Evolutionary conservation across 116 monocot genomes (phyloP).

Genomic region (Thalassia testudinum): DNA sequence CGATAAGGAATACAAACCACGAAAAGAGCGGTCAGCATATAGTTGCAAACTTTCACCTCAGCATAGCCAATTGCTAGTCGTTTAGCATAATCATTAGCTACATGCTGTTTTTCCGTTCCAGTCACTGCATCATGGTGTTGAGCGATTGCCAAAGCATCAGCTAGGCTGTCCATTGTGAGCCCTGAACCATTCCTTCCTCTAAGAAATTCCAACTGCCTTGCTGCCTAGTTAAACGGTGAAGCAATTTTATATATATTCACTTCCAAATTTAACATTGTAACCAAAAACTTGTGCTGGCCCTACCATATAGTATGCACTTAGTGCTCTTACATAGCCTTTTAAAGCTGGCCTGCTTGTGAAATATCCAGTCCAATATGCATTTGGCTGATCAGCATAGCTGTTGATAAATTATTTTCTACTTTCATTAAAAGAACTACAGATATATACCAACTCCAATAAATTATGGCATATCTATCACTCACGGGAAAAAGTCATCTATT

Average conservation of each 20-base stretch:
- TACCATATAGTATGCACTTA: conserved; percentile 95
- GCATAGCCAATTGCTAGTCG: conserved; percentile 68
- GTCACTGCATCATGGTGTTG: conserved; percentile 99
- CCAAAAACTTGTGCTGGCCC: conserved; percentile 7
- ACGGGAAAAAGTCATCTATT: conserved; percentile 97
- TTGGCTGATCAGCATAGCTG: conserved; percentile 90
- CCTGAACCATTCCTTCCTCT: conserved; percentile 42
- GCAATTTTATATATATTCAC: not conserved
- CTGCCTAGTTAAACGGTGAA: conserved; percentile 29
- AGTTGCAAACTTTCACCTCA: conserved; percentile 25
- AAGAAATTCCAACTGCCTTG: conserved; percentile 90
- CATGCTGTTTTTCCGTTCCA: conserved; percentile 97
- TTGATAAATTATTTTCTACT: not conserved
- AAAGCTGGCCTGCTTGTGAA: conserved; percentile 91
- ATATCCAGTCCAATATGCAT: conserved; percentile 98
- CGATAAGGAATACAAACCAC: not conserved
- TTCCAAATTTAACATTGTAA: not conserved
- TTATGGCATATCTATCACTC: conserved; percentile 16
- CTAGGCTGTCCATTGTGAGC: conserved; percentile 52
- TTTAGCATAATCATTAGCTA: conserved; percentile 93
- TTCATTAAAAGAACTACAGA: too few species aligned
- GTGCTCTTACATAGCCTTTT: conserved; percentile 80
- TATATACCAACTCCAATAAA: not conserved
- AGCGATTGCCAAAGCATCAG: conserved; percentile 81
- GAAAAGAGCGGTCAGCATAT: not conserved